These are phyloP conservation scores for Microsporum ferrugineum DNA, from an alignment of 2,329 filamentous ascomycete genomes.

Conservation along the genomic window DNA sequence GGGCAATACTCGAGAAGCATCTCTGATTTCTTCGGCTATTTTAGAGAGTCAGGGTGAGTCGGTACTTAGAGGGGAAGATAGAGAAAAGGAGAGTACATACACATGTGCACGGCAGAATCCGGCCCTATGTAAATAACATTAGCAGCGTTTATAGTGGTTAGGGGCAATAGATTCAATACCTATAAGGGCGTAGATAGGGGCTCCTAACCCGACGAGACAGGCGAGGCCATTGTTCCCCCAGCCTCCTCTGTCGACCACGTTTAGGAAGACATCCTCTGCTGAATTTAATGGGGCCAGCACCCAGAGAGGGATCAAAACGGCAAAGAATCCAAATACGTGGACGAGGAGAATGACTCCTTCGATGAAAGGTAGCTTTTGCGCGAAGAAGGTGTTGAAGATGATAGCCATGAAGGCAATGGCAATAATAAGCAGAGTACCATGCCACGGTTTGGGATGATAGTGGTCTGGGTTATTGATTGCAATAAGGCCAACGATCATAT, in stretches of 20 bases:
- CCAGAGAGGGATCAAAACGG: slow-evolving; percentile 25
- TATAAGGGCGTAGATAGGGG: slow-evolving; percentile 17
- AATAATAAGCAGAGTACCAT: slow-evolving; percentile 22
- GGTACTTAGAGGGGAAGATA: background rate
- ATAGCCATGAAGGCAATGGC: slow-evolving; percentile 18
- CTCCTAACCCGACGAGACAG: slow-evolving; percentile 20
- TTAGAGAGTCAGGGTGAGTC: background rate
- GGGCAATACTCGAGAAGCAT: slow-evolving; percentile 27
- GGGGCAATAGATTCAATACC: slow-evolving; percentile 23
- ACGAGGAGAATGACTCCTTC: slow-evolving; percentile 24
- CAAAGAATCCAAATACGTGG: slow-evolving; percentile 25
- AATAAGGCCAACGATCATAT: slow-evolving; percentile 26
- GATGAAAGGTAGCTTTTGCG: slow-evolving; percentile 21
- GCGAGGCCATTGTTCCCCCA: slow-evolving; percentile 22
- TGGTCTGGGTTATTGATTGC: slow-evolving; percentile 20
- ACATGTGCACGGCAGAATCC: slow-evolving; percentile 19
- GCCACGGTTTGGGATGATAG: slow-evolving; percentile 22
- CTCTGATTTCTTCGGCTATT: slow-evolving; percentile 32
- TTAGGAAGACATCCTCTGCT: slow-evolving; percentile 18
- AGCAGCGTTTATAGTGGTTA: background rate
- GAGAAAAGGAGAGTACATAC: slow-evolving; percentile 4
- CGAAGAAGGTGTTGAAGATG: slow-evolving; percentile 21
- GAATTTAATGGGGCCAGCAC: slow-evolving; percentile 19
- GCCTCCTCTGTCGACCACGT: slow-evolving; percentile 18
- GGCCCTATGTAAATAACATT: slow-evolving; percentile 7